Conservation (phyloP, 345 rosid species). For the Salix dunnii region DNA sequence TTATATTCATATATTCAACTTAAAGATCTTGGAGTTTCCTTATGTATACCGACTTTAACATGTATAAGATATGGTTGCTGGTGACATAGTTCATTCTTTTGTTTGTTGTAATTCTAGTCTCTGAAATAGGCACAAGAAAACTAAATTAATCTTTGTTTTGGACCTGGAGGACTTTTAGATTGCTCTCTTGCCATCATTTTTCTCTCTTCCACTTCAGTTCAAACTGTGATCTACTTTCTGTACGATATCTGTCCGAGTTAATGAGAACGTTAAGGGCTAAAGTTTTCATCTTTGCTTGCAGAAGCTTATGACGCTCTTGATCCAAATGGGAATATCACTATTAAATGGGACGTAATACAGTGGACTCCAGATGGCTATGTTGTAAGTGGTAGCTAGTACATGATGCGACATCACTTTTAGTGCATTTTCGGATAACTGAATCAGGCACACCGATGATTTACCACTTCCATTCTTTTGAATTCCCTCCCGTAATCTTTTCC, state of each 20-base stretch:
- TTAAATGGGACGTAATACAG: slow-evolving; percentile 45
- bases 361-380: slow-evolving; percentile 45
- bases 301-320: slow-evolving; percentile 47
- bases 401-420: neutral
- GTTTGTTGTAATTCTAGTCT: too few species aligned
- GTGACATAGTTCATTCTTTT: neutral
- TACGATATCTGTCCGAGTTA: neutral
- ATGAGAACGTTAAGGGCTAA: neutral
- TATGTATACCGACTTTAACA: neutral
- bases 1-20: slow-evolving; percentile 9
- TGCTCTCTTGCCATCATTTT: neutral
- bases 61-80: neutral
- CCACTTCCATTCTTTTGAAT: neutral
- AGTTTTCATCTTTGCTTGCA: slow-evolving; percentile 14
- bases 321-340: slow-evolving; percentile 43
- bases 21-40: slow-evolving; percentile 19
- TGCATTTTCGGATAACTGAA: neutral
- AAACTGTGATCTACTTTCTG: slow-evolving; percentile 1
- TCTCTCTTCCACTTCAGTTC: neutral
- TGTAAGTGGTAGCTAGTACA: slow-evolving; percentile 13
- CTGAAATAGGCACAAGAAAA: too few species aligned
- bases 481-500: neutral
- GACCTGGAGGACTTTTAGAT: neutral
- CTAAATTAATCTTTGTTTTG: too few species aligned
- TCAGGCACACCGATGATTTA: neutral